These are phyloP conservation scores for Suillus weaverae DNA, from an alignment of 768 basidiomycete species.

Conservation along the genomic window DNA sequence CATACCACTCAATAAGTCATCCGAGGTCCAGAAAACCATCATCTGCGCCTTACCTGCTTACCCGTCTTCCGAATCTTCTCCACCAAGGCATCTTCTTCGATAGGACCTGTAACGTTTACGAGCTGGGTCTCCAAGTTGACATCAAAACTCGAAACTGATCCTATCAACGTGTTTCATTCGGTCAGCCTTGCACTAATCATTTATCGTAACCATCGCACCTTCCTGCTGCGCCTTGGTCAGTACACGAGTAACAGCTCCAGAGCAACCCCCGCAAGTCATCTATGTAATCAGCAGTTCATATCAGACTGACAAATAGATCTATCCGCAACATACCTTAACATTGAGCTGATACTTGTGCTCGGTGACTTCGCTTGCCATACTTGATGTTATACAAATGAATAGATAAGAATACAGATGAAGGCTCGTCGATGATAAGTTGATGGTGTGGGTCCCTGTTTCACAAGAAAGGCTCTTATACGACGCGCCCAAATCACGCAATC, in stretches of 20 bases:
- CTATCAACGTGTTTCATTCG: not conserved
- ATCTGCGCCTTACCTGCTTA: constrained; percentile 61
- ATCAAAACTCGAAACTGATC: constrained; percentile 40
- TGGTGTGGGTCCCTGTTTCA: not conserved
- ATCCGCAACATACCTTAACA: constrained; percentile 60
- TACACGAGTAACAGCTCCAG: constrained; percentile 75
- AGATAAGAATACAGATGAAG: constrained; percentile 2
- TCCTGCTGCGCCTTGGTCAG: constrained; percentile 63
- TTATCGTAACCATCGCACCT: constrained; percentile 19
- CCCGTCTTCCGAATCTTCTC: constrained; percentile 89
- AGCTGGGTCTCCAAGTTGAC: constrained; percentile 70
- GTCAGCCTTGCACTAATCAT: constrained; percentile 4
- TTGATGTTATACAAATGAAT: not conserved
- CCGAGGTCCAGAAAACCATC: not conserved
- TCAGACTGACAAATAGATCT: not conserved
- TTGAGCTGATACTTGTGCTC: constrained; percentile 65
- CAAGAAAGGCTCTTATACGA: constrained; percentile 6
- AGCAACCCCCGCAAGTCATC: constrained; percentile 91
- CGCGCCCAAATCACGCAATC: constrained; percentile 10
- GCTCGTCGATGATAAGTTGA: not conserved
- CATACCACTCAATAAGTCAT: not conserved
- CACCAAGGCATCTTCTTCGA: constrained; percentile 63
- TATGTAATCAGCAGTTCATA: constrained; percentile 27
- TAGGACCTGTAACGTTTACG: constrained; percentile 64
- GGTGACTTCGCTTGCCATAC: not conserved